Evolutionary conservation across 352 stramenopile genomes (phyloP).

Genomic region (Globisporangium splendens): DNA sequence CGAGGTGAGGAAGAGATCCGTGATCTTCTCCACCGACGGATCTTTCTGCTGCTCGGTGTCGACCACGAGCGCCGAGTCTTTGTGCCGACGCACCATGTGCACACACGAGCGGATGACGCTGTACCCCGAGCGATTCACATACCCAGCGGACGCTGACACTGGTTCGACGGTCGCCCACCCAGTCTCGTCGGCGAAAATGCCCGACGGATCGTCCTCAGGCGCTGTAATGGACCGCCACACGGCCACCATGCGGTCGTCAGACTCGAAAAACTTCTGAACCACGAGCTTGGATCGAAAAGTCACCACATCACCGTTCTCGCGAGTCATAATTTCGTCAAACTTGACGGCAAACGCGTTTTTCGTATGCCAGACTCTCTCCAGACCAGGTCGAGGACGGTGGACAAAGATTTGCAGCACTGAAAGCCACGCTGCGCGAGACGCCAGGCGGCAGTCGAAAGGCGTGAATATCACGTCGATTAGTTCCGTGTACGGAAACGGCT

Average conservation of each 20-base stretch:
- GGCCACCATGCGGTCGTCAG: slow-evolving; percentile 12
- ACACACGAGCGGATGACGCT: slow-evolving; percentile 8
- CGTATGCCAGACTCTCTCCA: neutral
- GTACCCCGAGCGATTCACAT: neutral
- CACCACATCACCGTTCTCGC: neutral
- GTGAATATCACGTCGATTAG: slow-evolving; percentile 2
- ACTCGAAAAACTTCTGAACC: slow-evolving; percentile 10
- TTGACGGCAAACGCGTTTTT: slow-evolving; percentile 10
- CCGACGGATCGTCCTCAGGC: neutral
- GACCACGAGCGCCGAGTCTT: neutral
- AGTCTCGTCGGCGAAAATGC: slow-evolving; percentile 7
- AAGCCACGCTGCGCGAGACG: slow-evolving; percentile 2
- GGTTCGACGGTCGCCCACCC: slow-evolving; percentile 6
- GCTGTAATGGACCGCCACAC: slow-evolving; percentile 11
- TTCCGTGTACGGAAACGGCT: slow-evolving; percentile 4
- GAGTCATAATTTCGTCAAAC: slow-evolving; percentile 1
- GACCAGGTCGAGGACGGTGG: neutral
- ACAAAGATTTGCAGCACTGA: slow-evolving; percentile 3
- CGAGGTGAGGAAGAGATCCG: neutral
- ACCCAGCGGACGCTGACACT: neutral
- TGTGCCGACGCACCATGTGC: slow-evolving; percentile 4
- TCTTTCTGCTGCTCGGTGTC: neutral
- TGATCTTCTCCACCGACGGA: neutral
- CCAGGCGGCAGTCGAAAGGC: slow-evolving; percentile 3
- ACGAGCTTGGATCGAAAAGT: slow-evolving; percentile 11